Evolutionary conservation across 2,329 filamentous ascomycete species (phyloP).

Genomic region (Tolypocladium pustulatum): DNA sequence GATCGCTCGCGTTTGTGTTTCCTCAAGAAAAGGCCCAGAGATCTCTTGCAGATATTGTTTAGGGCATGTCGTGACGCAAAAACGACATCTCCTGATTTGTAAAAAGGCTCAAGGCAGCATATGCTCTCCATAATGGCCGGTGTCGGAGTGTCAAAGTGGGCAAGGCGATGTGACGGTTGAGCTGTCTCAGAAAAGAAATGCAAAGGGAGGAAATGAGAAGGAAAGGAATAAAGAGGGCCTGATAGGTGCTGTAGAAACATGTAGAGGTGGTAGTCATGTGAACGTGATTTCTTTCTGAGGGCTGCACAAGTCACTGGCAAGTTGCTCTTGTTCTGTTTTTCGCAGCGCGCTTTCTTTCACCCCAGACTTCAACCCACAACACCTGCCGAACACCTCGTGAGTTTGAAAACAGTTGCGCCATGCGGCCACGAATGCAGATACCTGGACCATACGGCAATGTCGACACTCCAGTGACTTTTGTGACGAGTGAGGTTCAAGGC

Average conservation of each 20-base stretch:
- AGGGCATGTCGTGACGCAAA: slow-evolving; percentile 5
- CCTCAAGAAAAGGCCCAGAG: slow-evolving; percentile 5
- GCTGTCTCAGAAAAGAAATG: too few species aligned
- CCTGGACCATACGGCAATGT: not conserved
- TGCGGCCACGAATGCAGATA: slow-evolving; percentile 4
- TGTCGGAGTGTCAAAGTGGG: not conserved
- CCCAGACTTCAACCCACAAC: not conserved
- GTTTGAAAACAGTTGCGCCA: not conserved
- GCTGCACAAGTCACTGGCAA: not conserved
- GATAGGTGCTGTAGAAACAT: too few species aligned
- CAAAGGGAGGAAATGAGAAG: too few species aligned
- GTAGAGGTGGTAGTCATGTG: not conserved
- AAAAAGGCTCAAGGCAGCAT: slow-evolving; percentile 12
- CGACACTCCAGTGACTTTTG: slow-evolving; percentile 12
- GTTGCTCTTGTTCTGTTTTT: not conserved
- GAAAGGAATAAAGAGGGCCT: too few species aligned
- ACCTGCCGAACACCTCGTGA: not conserved
- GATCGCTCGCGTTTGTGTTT: slow-evolving; percentile 1
- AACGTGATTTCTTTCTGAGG: not conserved
- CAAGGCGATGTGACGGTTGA: not conserved
- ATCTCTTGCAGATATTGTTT: slow-evolving; percentile 1
- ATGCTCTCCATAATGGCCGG: slow-evolving; percentile 10
- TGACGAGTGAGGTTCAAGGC: slow-evolving; percentile 9
- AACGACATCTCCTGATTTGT: slow-evolving; percentile 8
- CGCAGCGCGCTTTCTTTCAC: not conserved